Percentiles rank a stretch among this genome's conserved stretches.
These are phyloP conservation scores for Hypoxylon sp. DNA, from an alignment of 2,329 filamentous ascomycete species.

Conservation along the genomic window DNA sequence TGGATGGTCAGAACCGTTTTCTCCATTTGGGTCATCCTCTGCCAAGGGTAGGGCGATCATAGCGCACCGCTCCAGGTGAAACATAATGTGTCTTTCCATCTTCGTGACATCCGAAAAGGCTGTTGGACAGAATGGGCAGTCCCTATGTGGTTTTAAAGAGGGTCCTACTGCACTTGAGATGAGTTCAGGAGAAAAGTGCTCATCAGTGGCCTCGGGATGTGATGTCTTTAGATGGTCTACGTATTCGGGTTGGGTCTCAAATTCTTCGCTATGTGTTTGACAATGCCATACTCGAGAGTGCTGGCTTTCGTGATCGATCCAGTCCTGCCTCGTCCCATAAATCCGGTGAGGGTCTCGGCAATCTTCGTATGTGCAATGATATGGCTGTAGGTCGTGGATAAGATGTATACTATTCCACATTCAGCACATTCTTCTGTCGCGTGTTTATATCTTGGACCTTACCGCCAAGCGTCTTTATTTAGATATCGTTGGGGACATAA, in stretches of 20 bases:
- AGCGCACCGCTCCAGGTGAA: background rate
- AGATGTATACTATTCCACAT: conserved; percentile 21
- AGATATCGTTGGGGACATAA: conserved; percentile 38
- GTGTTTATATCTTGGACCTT: background rate
- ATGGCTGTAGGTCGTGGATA: conserved; percentile 42
- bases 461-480: conserved; percentile 13
- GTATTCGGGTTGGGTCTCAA: conserved; percentile 35
- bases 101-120: background rate
- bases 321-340: conserved; percentile 39
- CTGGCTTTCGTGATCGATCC: conserved; percentile 44
- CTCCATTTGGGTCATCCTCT: background rate
- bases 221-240: conserved; percentile 13
- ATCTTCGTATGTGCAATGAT: conserved; percentile 43
- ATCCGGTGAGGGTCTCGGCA: conserved; percentile 38
- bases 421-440: background rate
- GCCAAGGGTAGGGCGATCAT: background rate
- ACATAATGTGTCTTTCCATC: background rate
- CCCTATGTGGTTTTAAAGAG: background rate
- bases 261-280: conserved; percentile 29
- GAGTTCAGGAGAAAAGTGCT: background rate
- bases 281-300: conserved; percentile 41
- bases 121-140: conserved; percentile 1
- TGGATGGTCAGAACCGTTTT: background rate
- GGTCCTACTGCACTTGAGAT: background rate
- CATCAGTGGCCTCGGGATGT: background rate